Percentiles rank a stretch among this genome's conserved stretches.
phyloP scores from a whole-genome alignment of 2,329 filamentous ascomycete species.

The Colletotrichum cereale region DNA sequence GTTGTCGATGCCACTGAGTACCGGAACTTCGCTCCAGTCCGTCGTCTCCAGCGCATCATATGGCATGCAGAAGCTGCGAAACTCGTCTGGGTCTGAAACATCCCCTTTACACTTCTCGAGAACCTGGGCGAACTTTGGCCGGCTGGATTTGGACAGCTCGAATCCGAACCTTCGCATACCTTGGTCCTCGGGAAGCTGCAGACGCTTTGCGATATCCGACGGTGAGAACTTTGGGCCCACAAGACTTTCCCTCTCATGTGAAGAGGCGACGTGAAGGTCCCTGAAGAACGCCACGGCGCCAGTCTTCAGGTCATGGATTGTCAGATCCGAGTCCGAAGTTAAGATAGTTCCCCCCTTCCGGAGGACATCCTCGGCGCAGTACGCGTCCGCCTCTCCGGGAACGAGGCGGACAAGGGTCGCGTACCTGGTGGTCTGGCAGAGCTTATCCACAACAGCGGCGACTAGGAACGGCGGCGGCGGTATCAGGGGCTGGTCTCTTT shows the following conservation, averaged over 20 bases:
- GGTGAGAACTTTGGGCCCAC: conserved; percentile 46
- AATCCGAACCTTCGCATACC: conserved; percentile 52
- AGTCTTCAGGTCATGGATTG: conserved; percentile 78
- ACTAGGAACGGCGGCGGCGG: conserved; percentile 78
- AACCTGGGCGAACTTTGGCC: conserved; percentile 40
- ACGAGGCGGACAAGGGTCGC: conserved; percentile 67
- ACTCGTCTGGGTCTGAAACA: conserved; percentile 43
- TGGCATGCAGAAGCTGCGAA: conserved; percentile 48
- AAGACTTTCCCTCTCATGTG: conserved; percentile 42
- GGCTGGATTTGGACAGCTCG: conserved; percentile 49
- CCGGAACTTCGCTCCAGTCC: conserved; percentile 32
- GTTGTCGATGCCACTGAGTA: conserved; percentile 6
- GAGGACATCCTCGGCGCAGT: conserved; percentile 77
- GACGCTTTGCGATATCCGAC: conserved; percentile 54
- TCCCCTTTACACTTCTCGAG: conserved; percentile 35
- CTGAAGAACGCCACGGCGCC: conserved; percentile 77
- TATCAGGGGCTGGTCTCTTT: conserved; percentile 55
- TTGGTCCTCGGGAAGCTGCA: conserved; percentile 53
- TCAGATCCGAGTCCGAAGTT: conserved; percentile 89
- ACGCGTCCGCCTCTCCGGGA: conserved; percentile 86
- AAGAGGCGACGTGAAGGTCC: conserved; percentile 63
- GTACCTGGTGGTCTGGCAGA: conserved; percentile 62
- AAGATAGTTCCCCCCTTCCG: conserved; percentile 69
- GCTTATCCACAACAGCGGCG: conserved; percentile 78
- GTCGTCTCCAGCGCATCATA: conserved; percentile 44